Conservation (phyloP, 441 rosid species). For the Melianthus villosus region DNA sequence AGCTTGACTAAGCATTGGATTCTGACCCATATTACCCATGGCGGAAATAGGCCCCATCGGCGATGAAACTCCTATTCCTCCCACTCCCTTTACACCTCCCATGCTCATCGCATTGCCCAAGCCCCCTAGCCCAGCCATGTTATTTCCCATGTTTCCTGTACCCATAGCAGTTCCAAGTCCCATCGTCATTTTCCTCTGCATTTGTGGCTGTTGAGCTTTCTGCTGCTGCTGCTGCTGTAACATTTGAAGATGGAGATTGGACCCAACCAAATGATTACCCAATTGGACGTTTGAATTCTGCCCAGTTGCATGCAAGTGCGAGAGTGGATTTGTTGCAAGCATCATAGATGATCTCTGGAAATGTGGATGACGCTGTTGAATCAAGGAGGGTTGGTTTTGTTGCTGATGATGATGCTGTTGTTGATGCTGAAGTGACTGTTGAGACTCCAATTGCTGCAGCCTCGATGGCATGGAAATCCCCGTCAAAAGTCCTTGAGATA, state of each 20-base stretch:
- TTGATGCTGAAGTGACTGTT: conserved; percentile 31
- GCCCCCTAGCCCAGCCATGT: conserved; percentile 51
- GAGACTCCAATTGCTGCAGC: conserved; percentile 46
- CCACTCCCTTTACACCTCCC: conserved; percentile 60
- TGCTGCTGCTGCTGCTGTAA: conserved; percentile 53
- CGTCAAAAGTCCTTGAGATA: conserved; percentile 71
- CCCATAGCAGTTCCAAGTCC: conserved; percentile 48
- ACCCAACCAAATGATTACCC: conserved; percentile 57
- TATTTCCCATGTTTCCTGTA: conserved; percentile 50
- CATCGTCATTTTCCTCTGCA: conserved; percentile 64
- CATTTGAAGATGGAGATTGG: conserved; percentile 57
- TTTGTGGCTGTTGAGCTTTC: conserved; percentile 22
- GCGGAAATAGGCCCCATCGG: conserved; percentile 48
- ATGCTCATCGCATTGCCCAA: conserved; percentile 43
- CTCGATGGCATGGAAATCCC: conserved; percentile 52
- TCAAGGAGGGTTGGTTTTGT: conserved; percentile 39
- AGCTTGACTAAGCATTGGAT: conserved; percentile 35
- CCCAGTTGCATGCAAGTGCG: conserved; percentile 44
- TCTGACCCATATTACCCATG: conserved; percentile 50
- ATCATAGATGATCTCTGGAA: conserved; percentile 58
- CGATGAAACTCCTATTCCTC: conserved; percentile 56
- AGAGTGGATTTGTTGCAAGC: conserved; percentile 45
- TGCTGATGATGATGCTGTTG: conserved; percentile 30
- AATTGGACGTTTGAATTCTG: conserved; percentile 60
- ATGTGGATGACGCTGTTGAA: conserved; percentile 63